phyloP scores from a whole-genome alignment of 176 grass and related monocot species.

The Leersia perrieri region DNA sequence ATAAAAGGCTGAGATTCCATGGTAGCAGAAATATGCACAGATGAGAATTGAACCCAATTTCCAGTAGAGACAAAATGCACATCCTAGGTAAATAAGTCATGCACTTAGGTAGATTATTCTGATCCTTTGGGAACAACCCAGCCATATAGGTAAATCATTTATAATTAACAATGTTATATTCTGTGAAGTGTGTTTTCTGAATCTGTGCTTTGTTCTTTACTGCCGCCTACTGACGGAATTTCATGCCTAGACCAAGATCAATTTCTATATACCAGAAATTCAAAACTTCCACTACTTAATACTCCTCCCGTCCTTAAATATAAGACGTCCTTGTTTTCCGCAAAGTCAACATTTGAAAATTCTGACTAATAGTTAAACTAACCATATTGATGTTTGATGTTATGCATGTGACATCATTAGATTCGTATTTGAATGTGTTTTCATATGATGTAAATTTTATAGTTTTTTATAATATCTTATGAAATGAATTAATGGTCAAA shows the following conservation, averaged over 20 bases:
- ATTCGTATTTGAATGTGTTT: no score
- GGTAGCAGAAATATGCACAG: neutral
- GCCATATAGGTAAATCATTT: neutral
- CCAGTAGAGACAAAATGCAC: neutral
- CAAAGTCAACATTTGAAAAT: no score
- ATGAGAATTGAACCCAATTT: neutral
- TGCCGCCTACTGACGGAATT: neutral
- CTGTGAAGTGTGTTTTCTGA: neutral
- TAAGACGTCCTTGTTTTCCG: no score
- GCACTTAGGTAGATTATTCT: no score
- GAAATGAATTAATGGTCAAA: no score
- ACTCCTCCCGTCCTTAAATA: no score
- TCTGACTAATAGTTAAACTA: no score
- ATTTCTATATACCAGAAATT: neutral
- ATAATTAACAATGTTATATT: conserved; percentile 1
- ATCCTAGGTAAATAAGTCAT: conserved; percentile 12
- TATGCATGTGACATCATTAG: no score
- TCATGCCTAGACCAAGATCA: neutral
- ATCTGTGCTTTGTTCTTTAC: conserved; percentile 8
- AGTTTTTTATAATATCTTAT: no score
- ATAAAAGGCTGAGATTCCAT: neutral
- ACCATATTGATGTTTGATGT: no score
- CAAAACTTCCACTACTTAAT: no score
- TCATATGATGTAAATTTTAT: no score
- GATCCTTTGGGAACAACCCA: neutral